Conservation (phyloP, 1,284 basidiomycete species). For the Serendipita sp. region DNA sequence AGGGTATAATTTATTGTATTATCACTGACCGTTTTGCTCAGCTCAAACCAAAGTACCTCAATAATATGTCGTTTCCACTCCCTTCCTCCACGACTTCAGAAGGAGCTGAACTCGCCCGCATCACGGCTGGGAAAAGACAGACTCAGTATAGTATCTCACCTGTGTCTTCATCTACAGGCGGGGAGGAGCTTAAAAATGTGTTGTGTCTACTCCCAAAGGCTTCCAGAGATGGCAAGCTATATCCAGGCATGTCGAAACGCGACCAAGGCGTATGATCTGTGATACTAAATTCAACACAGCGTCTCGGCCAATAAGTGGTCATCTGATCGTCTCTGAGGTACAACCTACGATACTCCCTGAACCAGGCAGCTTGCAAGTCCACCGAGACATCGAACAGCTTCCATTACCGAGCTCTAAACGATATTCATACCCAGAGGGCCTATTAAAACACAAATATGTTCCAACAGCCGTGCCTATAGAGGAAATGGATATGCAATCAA, state of each 20-base stretch:
- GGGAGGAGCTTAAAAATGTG: slow-evolving; percentile 46
- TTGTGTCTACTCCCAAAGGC: slow-evolving; percentile 49
- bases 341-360: slow-evolving; percentile 33
- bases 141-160: slow-evolving; percentile 25
- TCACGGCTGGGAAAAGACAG: slow-evolving; percentile 27
- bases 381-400: slow-evolving; percentile 41
- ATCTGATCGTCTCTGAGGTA: not conserved
- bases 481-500: slow-evolving; percentile 11
- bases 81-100: slow-evolving; percentile 24
- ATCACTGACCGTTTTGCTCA: slow-evolving; percentile 18
- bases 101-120: slow-evolving; percentile 37
- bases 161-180: slow-evolving; percentile 22
- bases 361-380: slow-evolving; percentile 31
- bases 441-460: slow-evolving; percentile 5
- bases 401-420: slow-evolving; percentile 16
- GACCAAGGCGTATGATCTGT: not conserved
- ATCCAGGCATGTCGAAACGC: slow-evolving; percentile 31
- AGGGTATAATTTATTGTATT: not conserved
- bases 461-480: slow-evolving; percentile 22
- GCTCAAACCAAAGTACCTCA: slow-evolving; percentile 51
- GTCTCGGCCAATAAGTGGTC: not conserved
- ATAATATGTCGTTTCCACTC: slow-evolving; percentile 31
- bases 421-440: not conserved
- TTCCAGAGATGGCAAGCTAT: slow-evolving; percentile 43
- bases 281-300: not conserved